A percentile compares a stretch with the other conserved stretches of the same genome.
Conservation (phyloP, 2,329 filamentous ascomycete species). For the Alternaria viburni region DNA sequence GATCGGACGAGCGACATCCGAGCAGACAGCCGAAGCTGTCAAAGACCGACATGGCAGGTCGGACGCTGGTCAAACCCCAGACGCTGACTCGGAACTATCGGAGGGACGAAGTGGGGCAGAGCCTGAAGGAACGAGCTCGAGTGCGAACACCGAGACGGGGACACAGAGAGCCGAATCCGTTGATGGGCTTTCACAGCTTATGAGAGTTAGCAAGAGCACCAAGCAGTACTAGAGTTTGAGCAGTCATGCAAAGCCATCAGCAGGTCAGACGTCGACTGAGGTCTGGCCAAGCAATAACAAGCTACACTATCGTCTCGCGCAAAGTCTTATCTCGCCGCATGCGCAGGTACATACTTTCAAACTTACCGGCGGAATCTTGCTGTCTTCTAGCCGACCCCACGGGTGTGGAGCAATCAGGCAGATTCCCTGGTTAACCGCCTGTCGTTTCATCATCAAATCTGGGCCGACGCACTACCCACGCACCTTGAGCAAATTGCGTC, state of each 20-base stretch:
- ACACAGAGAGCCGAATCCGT: neutral
- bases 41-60: slow-evolving; percentile 2
- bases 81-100: slow-evolving; percentile 3
- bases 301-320: neutral
- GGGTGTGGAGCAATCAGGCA: neutral
- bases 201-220: slow-evolving; percentile 1
- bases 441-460: neutral
- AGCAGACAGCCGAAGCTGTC: neutral
- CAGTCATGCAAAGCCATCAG: neutral
- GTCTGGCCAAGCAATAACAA: neutral
- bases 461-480: neutral
- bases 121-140: neutral
- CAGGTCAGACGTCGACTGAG: neutral
- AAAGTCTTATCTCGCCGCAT: neutral
- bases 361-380: neutral
- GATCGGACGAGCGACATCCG: neutral
- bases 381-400: neutral
- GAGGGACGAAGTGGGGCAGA: neutral
- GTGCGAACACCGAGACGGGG: neutral
- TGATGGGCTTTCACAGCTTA: neutral
- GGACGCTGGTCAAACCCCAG: neutral
- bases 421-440: neutral
- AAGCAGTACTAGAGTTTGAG: neutral
- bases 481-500: neutral
- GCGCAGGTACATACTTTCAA: neutral